Conservation (phyloP, 345 rosid species). For the Citrus unshiu region DNA sequence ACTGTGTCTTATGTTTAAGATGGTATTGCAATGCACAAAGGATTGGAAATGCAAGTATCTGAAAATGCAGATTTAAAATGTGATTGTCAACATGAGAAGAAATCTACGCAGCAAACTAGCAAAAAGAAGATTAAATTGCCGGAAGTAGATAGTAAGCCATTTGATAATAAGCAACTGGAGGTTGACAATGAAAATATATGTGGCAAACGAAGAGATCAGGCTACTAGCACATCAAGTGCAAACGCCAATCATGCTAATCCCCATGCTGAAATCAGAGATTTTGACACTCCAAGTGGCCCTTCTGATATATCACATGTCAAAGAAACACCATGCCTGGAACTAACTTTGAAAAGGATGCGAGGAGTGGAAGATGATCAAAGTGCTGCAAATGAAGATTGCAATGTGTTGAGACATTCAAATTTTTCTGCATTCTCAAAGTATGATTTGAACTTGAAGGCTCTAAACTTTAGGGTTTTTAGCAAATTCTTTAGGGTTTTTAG, state of each 20-base stretch:
- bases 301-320: constrained; percentile 33
- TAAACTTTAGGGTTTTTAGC: constrained; percentile 5
- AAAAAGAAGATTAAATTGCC: constrained; percentile 13
- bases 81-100: constrained; percentile 22
- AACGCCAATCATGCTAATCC: constrained; percentile 20
- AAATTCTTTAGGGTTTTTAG: constrained; percentile 11
- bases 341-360: constrained; percentile 36
- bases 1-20: constrained; percentile 12
- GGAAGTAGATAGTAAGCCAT: constrained; percentile 26
- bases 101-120: constrained; percentile 8
- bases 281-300: constrained; percentile 26
- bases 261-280: constrained; percentile 28
- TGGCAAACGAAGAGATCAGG: constrained; percentile 15
- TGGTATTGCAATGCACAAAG: constrained; percentile 24
- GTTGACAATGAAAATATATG: constrained; percentile 19
- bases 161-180: constrained; percentile 22
- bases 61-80: constrained; percentile 14
- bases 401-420: constrained; percentile 58
- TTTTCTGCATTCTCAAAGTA: constrained; percentile 80
- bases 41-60: constrained; percentile 27
- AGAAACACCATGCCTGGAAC: constrained; percentile 43
- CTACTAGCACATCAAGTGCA: constrained; percentile 7
- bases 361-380: constrained; percentile 34
- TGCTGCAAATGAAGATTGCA: constrained; percentile 38
- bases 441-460: constrained; percentile 17